Base-by-base conservation (phyloP, 2,329 filamentous ascomycete species). In the Penicillium freii region DNA sequence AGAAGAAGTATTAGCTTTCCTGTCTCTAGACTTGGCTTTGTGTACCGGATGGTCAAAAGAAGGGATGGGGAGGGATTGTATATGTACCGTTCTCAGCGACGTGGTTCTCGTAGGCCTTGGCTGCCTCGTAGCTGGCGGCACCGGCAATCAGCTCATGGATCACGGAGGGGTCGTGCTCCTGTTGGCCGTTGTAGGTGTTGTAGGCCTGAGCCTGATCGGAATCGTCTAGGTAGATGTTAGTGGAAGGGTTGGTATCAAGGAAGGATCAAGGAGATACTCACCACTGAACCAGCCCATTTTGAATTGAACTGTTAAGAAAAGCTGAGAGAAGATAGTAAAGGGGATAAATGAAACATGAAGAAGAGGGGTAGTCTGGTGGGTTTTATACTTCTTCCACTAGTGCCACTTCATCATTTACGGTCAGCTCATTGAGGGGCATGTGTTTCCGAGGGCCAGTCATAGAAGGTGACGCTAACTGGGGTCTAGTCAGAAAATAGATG, bases 81-180 rank as follows among this genome's bases (percentile, higher is more conserved):
- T 42, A 8, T 77, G 44, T 77, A 86, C 87, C 89, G 69, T 91
- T 82, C 45, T 76, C 77, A 65, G 86, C 86, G 76, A 91, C 88
- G 67, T 84, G 81, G 70, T 91, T 84, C 77, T 92, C 89, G 69
- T 88, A 92, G 31, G 87, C 79, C 80, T 91, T 91, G 82, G 92
- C 88, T 66, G 87, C 90, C 66, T 87, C 87, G 72, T 91, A 94
- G 61, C 87, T 85, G 52, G 89, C 90, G 54, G 86, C 90, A 61
- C 89, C 89, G 60, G 87, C 89, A 54, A 94, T 73, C 52, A 91
- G 71, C 78, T 94, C 90, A 75, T 94, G 90, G 66, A 82, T 82
- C 68, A 89, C 77, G 69, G 82, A 83, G 63, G 83, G 80, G 74
- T 90, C 75, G 77, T 90, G 81, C 56, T 80, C 60, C 23, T 36